Base-by-base conservation (phyloP, 495 filamentous ascomycete species). In the Aspergillus ostianus region DNA sequence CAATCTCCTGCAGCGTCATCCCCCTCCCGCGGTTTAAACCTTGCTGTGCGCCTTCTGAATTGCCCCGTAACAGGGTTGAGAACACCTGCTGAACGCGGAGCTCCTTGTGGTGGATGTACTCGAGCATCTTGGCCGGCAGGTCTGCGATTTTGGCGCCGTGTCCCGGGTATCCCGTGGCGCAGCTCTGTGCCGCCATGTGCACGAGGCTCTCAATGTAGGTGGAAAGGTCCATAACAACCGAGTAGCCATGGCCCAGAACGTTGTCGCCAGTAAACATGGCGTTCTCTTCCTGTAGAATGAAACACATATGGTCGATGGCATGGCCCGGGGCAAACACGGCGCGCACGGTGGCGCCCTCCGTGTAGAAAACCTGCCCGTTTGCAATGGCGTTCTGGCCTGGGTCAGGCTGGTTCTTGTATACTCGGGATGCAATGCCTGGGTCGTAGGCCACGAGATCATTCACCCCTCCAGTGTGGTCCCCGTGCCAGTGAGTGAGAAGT, bases 261-360 rank as follows among this genome's bases (percentile, higher is more conserved):
- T 78, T 95, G 67, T 96, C 92, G 10, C 90, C 92, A 0, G 91
- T 94, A 74, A 96, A 94, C 76, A 96, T 77, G 21, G 88, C 90
- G 57, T 88, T 80, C 58, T 91, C 87, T 53, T 87, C 80, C 20
- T 74, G 65, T 2, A 81, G 63, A 3, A 79, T 63, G 62, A 80
- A 81, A 44, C 77, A 80, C 73, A 80, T 80, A 52, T 81, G 79
- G 56, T 81, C 79, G 7, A 62, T 21, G 6, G 77, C 67, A 53
- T 81, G 79, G 4, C 77, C 79, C 12, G 76, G 77, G 0, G 67
- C 62, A 58, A 73, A 68, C 1, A 81, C 50, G 0, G 77, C 73
- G 10, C 71, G 67, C 15, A 81, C 54, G 0, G 73, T 77, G 23
- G 78, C 76, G 3, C 78, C 76, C 44, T 80, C 71, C 6, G 70